These are phyloP conservation scores for Vitis amurensis DNA, from an alignment of 164 flowering plant species.

Conservation along the genomic window DNA sequence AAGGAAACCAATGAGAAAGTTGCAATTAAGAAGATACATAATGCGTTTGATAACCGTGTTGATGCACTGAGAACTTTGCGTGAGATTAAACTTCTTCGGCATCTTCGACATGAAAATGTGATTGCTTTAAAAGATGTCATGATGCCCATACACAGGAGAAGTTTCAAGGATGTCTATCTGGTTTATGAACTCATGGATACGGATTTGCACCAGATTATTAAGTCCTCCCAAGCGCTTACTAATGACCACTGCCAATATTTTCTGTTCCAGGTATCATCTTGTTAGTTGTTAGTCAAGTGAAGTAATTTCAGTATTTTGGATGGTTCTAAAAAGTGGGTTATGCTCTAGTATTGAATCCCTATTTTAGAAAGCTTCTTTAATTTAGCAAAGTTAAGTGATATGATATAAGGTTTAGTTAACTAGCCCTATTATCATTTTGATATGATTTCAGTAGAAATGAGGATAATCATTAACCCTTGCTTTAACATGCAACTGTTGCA, in stretches of 20 bases:
- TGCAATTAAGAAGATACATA: constrained; percentile 88
- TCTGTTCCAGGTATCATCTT: constrained; percentile 71
- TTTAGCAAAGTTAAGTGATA: no score
- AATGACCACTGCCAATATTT: constrained; percentile 94
- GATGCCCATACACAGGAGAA: constrained; percentile 71
- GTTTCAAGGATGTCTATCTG: constrained; percentile 87
- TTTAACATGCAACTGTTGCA: no score
- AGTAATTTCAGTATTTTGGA: background rate
- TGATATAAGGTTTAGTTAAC: no score
- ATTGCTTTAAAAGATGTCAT: constrained; percentile 86
- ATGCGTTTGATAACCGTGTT: constrained; percentile 77
- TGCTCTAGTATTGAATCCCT: background rate
- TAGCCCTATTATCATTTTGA: no score
- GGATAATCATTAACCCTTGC: no score
- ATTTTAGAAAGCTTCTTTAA: background rate
- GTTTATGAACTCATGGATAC: constrained; percentile 98
- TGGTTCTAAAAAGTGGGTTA: background rate
- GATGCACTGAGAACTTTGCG: constrained; percentile 90
- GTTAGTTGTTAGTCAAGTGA: background rate
- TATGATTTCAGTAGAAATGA: no score
- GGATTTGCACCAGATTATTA: constrained; percentile 89
- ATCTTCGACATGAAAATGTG: constrained; percentile 83
- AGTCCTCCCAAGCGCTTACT: constrained; percentile 78
- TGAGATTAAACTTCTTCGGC: constrained; percentile 83
- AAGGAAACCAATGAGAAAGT: constrained; percentile 87